A percentile compares a stretch with the other conserved stretches of the same genome.
phyloP scores from a whole-genome alignment of 345 rosid genomes.

The Gossypium rotundifolium region DNA sequence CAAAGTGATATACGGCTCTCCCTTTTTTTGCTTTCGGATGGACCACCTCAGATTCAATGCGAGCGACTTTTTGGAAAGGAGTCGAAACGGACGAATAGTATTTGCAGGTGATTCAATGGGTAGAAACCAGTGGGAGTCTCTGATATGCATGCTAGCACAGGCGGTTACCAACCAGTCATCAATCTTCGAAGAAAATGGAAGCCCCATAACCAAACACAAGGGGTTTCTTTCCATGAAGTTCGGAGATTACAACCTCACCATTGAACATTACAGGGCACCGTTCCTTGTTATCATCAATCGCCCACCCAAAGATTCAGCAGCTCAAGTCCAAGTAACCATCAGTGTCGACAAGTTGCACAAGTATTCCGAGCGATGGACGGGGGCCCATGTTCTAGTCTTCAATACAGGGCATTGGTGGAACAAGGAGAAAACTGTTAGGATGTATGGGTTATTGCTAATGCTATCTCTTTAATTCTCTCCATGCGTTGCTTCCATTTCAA shows the following conservation, averaged over 20 bases:
- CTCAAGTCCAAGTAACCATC: constrained; percentile 33
- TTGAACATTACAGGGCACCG: constrained; percentile 75
- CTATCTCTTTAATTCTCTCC: background rate
- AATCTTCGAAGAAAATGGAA: constrained; percentile 65
- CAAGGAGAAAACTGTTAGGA: constrained; percentile 49
- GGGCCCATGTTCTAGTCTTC: constrained; percentile 64
- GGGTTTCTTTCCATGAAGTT: constrained; percentile 79
- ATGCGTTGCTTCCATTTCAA: background rate
- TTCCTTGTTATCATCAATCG: constrained; percentile 54
- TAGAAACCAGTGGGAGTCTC: constrained; percentile 93
- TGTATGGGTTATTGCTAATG: constrained; percentile 22
- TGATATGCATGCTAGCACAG: constrained; percentile 64
- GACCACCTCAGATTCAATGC: constrained; percentile 52
- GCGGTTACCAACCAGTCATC: constrained; percentile 49
- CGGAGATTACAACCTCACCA: constrained; percentile 54
- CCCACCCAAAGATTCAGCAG: constrained; percentile 46
- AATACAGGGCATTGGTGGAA: constrained; percentile 92
- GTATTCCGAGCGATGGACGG: constrained; percentile 57
- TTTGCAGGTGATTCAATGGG: constrained; percentile 90
- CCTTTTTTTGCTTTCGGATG: too few species aligned
- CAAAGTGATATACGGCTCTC: too few species aligned
- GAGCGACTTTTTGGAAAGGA: constrained; percentile 56
- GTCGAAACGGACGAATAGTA: constrained; percentile 65
- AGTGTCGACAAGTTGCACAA: constrained; percentile 60
- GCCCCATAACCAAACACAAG: constrained; percentile 69